Conservation (phyloP, 2,329 filamentous ascomycete species). For the Colletotrichum sp. region DNA sequence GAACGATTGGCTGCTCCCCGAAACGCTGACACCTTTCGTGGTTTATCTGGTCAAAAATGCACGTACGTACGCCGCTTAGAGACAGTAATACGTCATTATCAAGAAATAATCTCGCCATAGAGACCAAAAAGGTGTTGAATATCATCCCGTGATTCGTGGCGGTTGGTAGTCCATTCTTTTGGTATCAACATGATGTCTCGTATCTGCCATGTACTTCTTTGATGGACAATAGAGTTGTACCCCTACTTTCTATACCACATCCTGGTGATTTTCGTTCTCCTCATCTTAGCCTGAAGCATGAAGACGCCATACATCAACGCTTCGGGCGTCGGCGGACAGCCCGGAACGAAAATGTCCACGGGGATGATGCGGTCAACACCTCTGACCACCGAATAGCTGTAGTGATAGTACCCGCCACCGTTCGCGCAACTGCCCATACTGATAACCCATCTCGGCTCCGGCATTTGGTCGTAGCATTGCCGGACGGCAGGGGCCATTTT, state of each 20-base stretch:
- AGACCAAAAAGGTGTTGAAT: not conserved
- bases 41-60: not conserved
- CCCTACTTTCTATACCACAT: slow-evolving; percentile 57
- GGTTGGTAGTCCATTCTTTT: no score
- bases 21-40: not conserved
- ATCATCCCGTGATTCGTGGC: not conserved
- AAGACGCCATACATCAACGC: slow-evolving; percentile 63
- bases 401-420: slow-evolving; percentile 77
- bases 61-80: not conserved
- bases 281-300: slow-evolving; percentile 73
- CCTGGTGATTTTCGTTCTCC: slow-evolving; percentile 48
- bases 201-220: not conserved
- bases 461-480: slow-evolving; percentile 72
- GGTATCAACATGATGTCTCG: no score
- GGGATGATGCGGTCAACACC: slow-evolving; percentile 71
- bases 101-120: not conserved
- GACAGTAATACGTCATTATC: not conserved
- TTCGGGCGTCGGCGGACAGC: slow-evolving; percentile 59
- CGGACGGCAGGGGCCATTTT: slow-evolving; percentile 71
- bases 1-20: rapidly evolving
- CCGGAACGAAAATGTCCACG: slow-evolving; percentile 72
- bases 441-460: slow-evolving; percentile 67
- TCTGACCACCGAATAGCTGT: slow-evolving; percentile 70
- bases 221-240: not conserved
- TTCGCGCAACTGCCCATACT: slow-evolving; percentile 76